Conservation (phyloP, 225 moss, liverwort and hornwort genomes). For the Physcomitrium patens region DNA sequence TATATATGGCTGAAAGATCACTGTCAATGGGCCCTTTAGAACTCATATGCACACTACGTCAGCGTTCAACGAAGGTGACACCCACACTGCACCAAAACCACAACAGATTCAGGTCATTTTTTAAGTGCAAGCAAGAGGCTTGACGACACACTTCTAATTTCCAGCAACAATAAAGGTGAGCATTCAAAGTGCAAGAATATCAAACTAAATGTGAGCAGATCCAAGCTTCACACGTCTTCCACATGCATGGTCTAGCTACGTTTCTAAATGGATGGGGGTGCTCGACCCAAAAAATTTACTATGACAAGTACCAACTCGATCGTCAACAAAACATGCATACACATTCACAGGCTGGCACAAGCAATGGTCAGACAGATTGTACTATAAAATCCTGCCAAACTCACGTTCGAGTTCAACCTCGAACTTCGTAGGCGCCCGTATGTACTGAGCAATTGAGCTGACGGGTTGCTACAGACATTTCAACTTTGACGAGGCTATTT, state of each 20-base stretch:
- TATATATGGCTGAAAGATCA: neutral
- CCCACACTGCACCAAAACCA: neutral
- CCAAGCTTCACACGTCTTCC: neutral
- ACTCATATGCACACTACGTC: neutral
- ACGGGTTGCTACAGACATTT: constrained; percentile 5
- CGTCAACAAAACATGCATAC: constrained; percentile 13
- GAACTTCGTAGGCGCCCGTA: constrained; percentile 13
- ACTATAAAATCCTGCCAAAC: constrained; percentile 1
- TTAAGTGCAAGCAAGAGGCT: neutral
- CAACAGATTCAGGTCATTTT: neutral
- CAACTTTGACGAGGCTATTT: constrained; percentile 8
- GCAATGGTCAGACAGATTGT: neutral
- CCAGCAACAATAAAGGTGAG: neutral
- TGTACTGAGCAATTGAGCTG: constrained; percentile 6
- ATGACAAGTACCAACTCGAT: constrained; percentile 9
- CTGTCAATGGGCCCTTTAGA: neutral
- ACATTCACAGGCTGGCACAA: constrained; percentile 10
- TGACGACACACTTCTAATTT: constrained; percentile 8
- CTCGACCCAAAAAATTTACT: neutral
- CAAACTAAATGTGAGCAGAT: neutral
- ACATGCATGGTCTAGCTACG: neutral
- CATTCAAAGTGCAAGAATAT: neutral
- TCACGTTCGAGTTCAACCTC: constrained; percentile 15
- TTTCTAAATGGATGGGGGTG: neutral
- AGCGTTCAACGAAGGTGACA: neutral